Base-by-base conservation (phyloP, 768 basidiomycete species). In the Phlebiopsis gigantea region DNA sequence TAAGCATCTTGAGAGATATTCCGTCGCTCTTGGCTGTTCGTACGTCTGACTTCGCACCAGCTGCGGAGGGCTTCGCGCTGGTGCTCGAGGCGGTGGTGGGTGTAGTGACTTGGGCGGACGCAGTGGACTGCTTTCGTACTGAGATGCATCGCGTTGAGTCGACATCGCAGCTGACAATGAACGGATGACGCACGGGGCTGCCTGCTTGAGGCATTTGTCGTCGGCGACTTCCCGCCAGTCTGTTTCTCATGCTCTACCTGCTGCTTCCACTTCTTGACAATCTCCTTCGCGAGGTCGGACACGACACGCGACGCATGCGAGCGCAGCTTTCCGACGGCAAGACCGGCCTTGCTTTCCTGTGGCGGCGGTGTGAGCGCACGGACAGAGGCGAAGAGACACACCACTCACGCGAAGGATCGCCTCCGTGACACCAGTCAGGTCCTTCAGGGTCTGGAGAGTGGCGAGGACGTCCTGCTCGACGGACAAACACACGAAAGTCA, bases 251-350 rank as follows among this genome's bases (percentile, higher is more conserved):
- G 84, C 57, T 93, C 92, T 30, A 96, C 94, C 58, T 87, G 87
- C 28, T 74, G 79, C 72, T 95, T 95, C 93, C 93, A 97, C 65
- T 87, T 88, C 72, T 85, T 90, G 48, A 97, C 94, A 45, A 95
- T 76, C 62, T 93, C 92, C 70, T 95, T 96, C 17, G 94, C 91
- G 5, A 90, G 74, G 61, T 91, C 88, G 7, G 90, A 69, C 8
- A 97, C 84, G 10, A 84, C 79, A 65, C 87, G 90, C 12, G 80
- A 74, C 0, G 79, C 73, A 70, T 93, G 87, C 28, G 79, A 77
- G 46, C 93, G 82, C 17, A 95, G 79, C 74, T 95, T 95, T 52
- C 93, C 92, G 2, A 97, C 92, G 0, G 92, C 89, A n/a, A 96
- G 73, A 48, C 93, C 93, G 3, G 87, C 88, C 71, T 89, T 94